A percentile compares a stretch with the other conserved stretches of the same genome.
phyloP scores from a whole-genome alignment of 1,284 basidiomycete genomes.

The Leccinum pseudoinsigne region DNA sequence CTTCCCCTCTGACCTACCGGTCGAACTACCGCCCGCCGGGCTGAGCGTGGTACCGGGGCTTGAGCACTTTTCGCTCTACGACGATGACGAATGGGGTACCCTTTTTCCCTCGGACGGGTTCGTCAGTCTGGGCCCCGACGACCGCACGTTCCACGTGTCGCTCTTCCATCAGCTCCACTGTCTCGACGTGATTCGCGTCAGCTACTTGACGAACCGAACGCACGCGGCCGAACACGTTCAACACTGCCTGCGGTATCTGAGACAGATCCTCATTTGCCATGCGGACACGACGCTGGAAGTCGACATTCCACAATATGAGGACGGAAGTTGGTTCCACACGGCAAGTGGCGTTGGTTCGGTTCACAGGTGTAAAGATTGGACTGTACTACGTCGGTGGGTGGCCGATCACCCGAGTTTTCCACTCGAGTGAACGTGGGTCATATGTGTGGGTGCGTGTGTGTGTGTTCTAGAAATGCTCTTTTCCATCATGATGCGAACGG shows the following conservation, averaged over 20 bases:
- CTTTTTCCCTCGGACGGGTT: conserved; percentile 40
- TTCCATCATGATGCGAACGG: background rate
- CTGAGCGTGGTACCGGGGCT: conserved; percentile 23
- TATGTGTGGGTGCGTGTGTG: background rate
- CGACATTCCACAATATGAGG: conserved; percentile 28
- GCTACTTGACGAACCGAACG: conserved; percentile 31
- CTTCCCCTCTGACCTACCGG: conserved; percentile 31
- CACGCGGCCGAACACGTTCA: conserved; percentile 35
- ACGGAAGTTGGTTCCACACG: conserved; percentile 29
- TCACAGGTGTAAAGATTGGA: conserved; percentile 41
- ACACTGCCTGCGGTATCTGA: conserved; percentile 42
- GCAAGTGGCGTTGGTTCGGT: conserved; percentile 33
- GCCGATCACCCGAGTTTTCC: conserved; percentile 32
- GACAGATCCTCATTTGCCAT: conserved; percentile 39
- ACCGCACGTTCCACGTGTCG: conserved; percentile 35
- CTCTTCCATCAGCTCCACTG: conserved; percentile 41
- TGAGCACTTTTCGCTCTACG: conserved; percentile 29
- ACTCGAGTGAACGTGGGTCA: conserved; percentile 14
- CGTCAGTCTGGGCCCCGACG: conserved; percentile 33
- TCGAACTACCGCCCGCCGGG: conserved; percentile 29
- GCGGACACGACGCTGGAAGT: conserved; percentile 42
- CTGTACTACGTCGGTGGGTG: conserved; percentile 32
- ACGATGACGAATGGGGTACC: conserved; percentile 40
- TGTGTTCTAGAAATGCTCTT: background rate
- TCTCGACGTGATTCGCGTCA: conserved; percentile 34